Base-by-base conservation (phyloP, 208 protist species). In the Acanthamoeba lenticulata region DNA sequence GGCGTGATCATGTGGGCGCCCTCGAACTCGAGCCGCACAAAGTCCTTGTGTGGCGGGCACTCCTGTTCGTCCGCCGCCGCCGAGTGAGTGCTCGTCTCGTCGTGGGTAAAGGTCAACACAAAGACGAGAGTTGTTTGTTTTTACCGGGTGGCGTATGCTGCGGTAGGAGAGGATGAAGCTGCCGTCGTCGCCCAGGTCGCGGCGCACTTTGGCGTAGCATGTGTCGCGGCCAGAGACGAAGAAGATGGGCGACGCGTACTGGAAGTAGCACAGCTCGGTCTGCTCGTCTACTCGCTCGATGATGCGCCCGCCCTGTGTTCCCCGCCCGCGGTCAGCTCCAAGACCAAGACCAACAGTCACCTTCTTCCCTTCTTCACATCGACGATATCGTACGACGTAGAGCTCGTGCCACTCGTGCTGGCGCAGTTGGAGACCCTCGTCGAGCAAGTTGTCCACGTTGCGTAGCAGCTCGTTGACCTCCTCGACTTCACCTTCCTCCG, bases 391-490 rank as follows among this genome's bases (percentile, higher is more conserved):
- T 88, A 88, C 79, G 34, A 45, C 40, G 49, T 42, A 88, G 49
- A 88, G 79, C n/a, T 88, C 38, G 27, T 88, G 79, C 79, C 79
- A 88, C 79, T 88, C 45, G n/a, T 49, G 45, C 36, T 88, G 79
- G 13, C 79, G 42, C 49, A 40, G 24, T 15, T 57, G 79, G 6
- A 88, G 32, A 5, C 29, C 42, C 27, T 29, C 79, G 34, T 88
- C 79, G 17, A 88, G 49, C 7, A 88, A 40, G 40, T 88, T 60
- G 49, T 49, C 42, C 21, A 88, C 79, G 34, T 88, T 88, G 74
- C 1, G 27, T n/a, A n/a, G n/a, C n/a, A n/a, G n/a, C n/a, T n/a
- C n/a, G n/a, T n/a, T n/a, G n/a, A n/a, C n/a, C n/a, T n/a, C n/a
- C n/a, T n/a, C n/a, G n/a, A n/a, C n/a, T n/a, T n/a, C n/a, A n/a